Evolutionary conservation across 177 flowering plant species (phyloP), one percentile per base, ranked within the genome.

Genomic region (Tripterygium wilfordii): DNA sequence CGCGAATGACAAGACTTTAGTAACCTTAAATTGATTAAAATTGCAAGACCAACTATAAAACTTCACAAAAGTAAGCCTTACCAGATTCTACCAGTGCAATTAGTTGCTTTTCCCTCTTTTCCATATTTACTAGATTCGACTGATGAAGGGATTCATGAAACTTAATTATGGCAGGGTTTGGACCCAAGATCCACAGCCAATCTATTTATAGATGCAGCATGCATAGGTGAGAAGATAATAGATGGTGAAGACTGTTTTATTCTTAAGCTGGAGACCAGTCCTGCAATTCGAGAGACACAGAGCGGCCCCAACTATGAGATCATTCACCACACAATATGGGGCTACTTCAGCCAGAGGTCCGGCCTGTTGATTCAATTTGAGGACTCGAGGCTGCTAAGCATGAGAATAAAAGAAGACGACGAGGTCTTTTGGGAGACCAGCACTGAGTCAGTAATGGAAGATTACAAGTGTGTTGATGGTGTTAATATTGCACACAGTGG

Each of bases 271-370:
- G 90, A 83, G 28, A 64, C 87, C 2, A 71, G 73, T 45, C 75
- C 80, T 13, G 63, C 82, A n/a, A 48, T 60, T 0, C 75, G 83
- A 0, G 80, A 78, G 48, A 79, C 75, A 9, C 87, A 78, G 12
- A 71, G 83, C 29, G 76, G 83, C 0, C 73, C 82, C 0, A 75
- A 69, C 52, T 76, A 58, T 27, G 89, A 82, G 42, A 80, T 82
- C 48, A 77, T 82, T 44, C 89, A 77, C 64, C 89, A 82, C 74
- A 82, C 86, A 1, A 53, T 82, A 1, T 82, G 89, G 86, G 89
- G 89, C 0, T 82, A 82, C 64, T 82, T 82, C 54, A 80, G 87
- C 82, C 87, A 83, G 58, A 59, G 90, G 48, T 80, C 90, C 1
- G 90, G 90, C 4, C 74, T 83, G 0, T 36, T 83, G 45, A 58